Base-by-base conservation (phyloP, 2,329 filamentous ascomycete genomes). In the Falciphora oryzae region DNA sequence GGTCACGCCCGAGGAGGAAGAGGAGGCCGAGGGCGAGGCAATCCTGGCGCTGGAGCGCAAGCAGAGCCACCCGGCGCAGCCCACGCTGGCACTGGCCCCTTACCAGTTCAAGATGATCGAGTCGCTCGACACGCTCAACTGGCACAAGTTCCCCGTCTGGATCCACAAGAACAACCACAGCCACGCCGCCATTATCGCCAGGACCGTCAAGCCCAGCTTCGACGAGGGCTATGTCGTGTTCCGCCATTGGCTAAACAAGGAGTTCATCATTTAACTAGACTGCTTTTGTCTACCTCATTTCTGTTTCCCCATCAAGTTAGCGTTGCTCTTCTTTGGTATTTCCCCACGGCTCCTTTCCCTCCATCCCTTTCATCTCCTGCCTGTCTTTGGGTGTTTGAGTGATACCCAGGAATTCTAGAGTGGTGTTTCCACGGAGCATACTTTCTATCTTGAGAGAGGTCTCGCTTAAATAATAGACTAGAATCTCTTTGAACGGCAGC, bases 111-210 rank as follows among this genome's bases (percentile, higher is more conserved):
- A 85, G 61, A 97, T 97, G 85, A 90, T 97, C 67, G 83, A 89
- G 35, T 85, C 87, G 13, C 79, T 98, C 61, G 87, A 98, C 70
- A 73, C 75, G n/a, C 73, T 89, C 2, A 81, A 82, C 5, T 89
- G 85, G 83, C 80, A 81, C 61, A 90, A 89, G 73, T 88, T 85
- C 68, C 85, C 83, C 0, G 85, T 93, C 4, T 88, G 89, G 77
- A 93, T 95, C 56, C 89, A 90, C 68, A 90, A 93, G 7, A 83
- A 87, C 64, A 78, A 82, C n/a, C 92, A 97, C 73, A 91, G 86
- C 66, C 94, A 98, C 75, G 94, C 93, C 0, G 93, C 93, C 3
- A 96, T 98, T 61, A 91, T 98, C 68, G 88, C 96, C 50, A 85
- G 94, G 53, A 85, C 81, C 65, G 85, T 89, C 56, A 88, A 86